Conservation (phyloP, 257 asterid genomes). For the Knoxia roxburghii region DNA sequence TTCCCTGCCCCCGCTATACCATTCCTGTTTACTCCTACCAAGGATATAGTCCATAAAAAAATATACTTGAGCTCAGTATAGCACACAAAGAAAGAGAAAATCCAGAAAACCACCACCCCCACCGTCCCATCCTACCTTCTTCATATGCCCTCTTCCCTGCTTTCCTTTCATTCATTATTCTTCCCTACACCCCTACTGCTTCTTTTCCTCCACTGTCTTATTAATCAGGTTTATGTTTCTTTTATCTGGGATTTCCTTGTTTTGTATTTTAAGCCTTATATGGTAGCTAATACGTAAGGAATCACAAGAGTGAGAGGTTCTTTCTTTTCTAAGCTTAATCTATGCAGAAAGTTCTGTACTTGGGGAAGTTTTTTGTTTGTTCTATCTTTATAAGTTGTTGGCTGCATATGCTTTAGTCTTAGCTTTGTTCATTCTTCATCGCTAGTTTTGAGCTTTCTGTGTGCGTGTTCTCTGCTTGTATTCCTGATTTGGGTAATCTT, state of each 20-base stretch:
- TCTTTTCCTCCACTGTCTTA: background rate
- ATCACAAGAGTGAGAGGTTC: background rate
- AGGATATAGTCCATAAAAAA: background rate
- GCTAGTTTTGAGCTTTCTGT: background rate
- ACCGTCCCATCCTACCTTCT: background rate
- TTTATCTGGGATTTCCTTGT: background rate
- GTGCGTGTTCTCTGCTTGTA: background rate
- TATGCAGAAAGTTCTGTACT: background rate
- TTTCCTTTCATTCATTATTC: background rate
- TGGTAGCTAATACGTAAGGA: background rate
- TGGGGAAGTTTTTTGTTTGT: background rate
- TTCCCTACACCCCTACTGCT: background rate
- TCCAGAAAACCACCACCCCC: slow-evolving; percentile 13
- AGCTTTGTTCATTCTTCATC: background rate
- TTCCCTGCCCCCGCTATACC: background rate
- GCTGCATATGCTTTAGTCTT: background rate
- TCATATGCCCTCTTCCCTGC: background rate
- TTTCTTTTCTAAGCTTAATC: background rate
- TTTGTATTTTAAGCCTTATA: background rate
- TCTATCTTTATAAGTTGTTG: background rate
- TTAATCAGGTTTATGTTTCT: background rate
- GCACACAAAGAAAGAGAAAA: slow-evolving; percentile 4
- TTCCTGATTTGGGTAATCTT: background rate
- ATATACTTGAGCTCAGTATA: background rate
- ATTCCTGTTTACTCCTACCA: background rate